Evolutionary conservation across 1,139 yeast species (phyloP).

Genomic region (Pichia sp.): DNA sequence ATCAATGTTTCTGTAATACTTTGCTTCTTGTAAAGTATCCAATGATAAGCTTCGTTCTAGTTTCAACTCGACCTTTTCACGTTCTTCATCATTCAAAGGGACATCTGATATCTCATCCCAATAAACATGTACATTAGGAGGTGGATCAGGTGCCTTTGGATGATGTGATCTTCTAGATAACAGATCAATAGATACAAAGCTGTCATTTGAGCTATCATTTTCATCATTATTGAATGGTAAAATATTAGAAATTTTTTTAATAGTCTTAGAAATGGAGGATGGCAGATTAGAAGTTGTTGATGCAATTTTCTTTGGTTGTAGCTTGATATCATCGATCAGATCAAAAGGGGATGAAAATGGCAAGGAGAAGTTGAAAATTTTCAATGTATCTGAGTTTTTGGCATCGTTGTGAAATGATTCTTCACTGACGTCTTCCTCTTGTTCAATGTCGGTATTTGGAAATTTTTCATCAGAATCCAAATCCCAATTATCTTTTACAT

Average conservation of each 20-base stretch:
- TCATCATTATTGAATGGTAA: not conserved
- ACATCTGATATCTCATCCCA: conserved; percentile 20
- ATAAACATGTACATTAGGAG: conserved; percentile 22
- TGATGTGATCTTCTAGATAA: conserved; percentile 33
- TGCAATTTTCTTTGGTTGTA: not conserved
- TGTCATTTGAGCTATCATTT: too few species aligned
- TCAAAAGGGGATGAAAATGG: conserved; percentile 6
- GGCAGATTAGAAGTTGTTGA: not conserved
- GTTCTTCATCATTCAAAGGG: conserved; percentile 20
- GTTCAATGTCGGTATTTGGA: not conserved
- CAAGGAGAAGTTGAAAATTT: conserved; percentile 9
- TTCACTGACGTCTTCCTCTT: not conserved
- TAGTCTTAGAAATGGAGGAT: not conserved
- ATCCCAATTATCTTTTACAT: not conserved
- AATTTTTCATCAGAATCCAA: not conserved
- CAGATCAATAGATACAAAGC: conserved; percentile 1
- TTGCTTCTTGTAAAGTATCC: conserved; percentile 57
- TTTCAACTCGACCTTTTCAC: conserved; percentile 35
- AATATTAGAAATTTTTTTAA: not conserved
- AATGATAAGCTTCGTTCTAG: conserved; percentile 50
- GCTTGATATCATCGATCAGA: not conserved
- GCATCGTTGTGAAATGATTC: too few species aligned
- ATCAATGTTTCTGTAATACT: conserved; percentile 43
- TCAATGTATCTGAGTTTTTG: not conserved
- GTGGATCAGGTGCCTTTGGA: conserved; percentile 28